phyloP scores from a whole-genome alignment of 768 basidiomycete species.

The Exsudoporus frostii region DNA sequence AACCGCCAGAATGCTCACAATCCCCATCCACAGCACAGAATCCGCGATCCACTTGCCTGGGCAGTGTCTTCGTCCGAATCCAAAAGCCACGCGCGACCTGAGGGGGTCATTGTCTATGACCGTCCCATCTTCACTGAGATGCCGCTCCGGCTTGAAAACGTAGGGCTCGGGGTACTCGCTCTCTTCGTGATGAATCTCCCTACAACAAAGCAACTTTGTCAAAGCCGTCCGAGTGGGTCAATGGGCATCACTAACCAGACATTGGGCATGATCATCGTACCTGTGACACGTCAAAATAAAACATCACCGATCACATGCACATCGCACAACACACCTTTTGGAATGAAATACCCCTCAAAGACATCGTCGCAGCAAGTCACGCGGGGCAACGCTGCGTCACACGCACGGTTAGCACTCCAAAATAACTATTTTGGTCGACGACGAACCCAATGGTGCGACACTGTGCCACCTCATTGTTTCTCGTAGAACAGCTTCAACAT shows the following conservation, averaged over 20 bases:
- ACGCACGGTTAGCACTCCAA: constrained; percentile 4
- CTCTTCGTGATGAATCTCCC: constrained; percentile 33
- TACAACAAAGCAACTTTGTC: not conserved
- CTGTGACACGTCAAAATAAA: constrained; percentile 10
- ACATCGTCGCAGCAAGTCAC: constrained; percentile 38
- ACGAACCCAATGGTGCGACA: constrained; percentile 28
- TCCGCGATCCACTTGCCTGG: constrained; percentile 34
- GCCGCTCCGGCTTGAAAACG: constrained; percentile 26
- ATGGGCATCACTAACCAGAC: constrained; percentile 23
- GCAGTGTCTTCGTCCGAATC: constrained; percentile 31
- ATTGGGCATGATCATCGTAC: constrained; percentile 28
- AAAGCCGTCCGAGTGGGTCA: not conserved
- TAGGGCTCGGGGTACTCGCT: constrained; percentile 26
- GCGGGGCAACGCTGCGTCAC: constrained; percentile 25
- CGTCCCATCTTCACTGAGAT: constrained; percentile 23
- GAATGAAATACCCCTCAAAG: constrained; percentile 41
- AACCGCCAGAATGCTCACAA: constrained; percentile 27
- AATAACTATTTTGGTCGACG: not conserved
- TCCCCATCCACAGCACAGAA: constrained; percentile 29
- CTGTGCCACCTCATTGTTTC: constrained; percentile 35
- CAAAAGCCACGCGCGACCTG: constrained; percentile 27
- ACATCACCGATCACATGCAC: not conserved
- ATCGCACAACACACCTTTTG: constrained; percentile 28
- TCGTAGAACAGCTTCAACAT: constrained; percentile 29
- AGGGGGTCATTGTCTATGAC: constrained; percentile 24